Evolutionary conservation across 768 basidiomycete genomes (phyloP).

Genomic region (Mycena epipterygia): DNA sequence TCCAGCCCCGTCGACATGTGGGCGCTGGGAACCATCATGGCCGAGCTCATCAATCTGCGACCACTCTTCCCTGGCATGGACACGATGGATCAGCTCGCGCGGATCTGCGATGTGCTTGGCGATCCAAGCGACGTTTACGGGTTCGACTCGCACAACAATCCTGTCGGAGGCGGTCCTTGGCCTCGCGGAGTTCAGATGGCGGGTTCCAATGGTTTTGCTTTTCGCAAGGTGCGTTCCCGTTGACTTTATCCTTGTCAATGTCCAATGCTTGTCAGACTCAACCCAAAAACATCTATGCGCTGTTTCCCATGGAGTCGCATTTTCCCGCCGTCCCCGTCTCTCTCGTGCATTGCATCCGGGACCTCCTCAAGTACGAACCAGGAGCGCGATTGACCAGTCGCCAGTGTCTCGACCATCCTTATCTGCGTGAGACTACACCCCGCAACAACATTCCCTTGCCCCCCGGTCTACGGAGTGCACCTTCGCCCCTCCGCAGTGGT

Average conservation of each 20-base stretch:
- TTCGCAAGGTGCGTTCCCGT: conserved; percentile 80
- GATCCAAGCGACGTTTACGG: conserved; percentile 92
- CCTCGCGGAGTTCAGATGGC: conserved; percentile 89
- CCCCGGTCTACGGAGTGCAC: conserved; percentile 59
- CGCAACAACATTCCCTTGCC: conserved; percentile 77
- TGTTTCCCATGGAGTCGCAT: conserved; percentile 70
- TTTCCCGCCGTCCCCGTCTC: conserved; percentile 77
- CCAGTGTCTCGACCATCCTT: conserved; percentile 90
- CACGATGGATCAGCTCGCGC: conserved; percentile 92
- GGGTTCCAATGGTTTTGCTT: conserved; percentile 85
- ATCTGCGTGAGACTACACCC: conserved; percentile 84
- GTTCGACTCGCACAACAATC: conserved; percentile 73
- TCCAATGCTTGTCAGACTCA: conserved; percentile 59
- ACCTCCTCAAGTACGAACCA: conserved; percentile 94
- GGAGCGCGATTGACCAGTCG: conserved; percentile 86
- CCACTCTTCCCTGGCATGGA: conserved; percentile 95
- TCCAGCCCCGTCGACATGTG: conserved; percentile 99
- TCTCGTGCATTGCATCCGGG: conserved; percentile 91
- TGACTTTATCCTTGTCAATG: conserved; percentile 8
- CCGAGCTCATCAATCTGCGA: conserved; percentile 94
- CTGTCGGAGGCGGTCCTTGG: conserved; percentile 92
- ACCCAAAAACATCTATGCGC: conserved; percentile 75
- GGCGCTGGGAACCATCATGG: conserved; percentile 99
- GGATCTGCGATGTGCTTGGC: conserved; percentile 94
- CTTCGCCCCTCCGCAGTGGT: conserved; percentile 52